A percentile compares a stretch with the other conserved stretches of the same genome.
phyloP scores from a whole-genome alignment of 192 early-diverging fungal genomes.

The Neocallimastix lanati region DNA sequence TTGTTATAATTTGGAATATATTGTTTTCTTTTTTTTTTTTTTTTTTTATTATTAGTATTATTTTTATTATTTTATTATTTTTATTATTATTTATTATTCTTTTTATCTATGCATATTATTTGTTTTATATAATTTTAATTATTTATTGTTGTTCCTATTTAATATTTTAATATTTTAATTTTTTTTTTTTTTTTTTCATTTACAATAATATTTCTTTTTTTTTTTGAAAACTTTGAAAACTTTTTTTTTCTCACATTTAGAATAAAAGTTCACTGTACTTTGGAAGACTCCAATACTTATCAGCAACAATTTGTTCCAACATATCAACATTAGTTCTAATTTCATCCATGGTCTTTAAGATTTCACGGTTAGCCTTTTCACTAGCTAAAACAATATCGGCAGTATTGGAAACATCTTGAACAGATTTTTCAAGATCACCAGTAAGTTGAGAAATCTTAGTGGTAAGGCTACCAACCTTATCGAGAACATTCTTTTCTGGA shows the following conservation, averaged over 20 bases:
- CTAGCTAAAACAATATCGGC: slow-evolving; percentile 42
- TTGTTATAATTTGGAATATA: too few relatives aligned
- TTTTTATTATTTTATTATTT: too few relatives aligned
- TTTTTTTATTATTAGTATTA: too few relatives aligned
- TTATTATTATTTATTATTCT: too few relatives aligned
- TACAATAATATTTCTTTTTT: too few relatives aligned
- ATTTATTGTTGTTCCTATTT: too few relatives aligned
- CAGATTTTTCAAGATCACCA: slow-evolving; percentile 28
- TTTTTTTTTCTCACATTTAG: background rate
- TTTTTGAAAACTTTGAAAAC: too few relatives aligned
- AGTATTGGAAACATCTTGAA: slow-evolving; percentile 36
- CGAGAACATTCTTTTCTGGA: slow-evolving; percentile 56
- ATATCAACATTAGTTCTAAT: slow-evolving; percentile 46
- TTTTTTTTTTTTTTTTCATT: too few relatives aligned
- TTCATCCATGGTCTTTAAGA: slow-evolving; percentile 54
- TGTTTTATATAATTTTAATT: too few relatives aligned
- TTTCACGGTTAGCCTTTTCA: slow-evolving; percentile 28
- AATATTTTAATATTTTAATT: too few relatives aligned
- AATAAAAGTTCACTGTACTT: slow-evolving; percentile 89
- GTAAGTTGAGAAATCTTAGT: slow-evolving; percentile 27
- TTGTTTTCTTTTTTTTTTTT: too few relatives aligned
- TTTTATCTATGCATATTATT: too few relatives aligned
- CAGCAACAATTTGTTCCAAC: slow-evolving; percentile 61
- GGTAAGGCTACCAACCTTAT: slow-evolving; percentile 42
- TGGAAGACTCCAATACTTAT: slow-evolving; percentile 93